Base-by-base conservation (phyloP, 2,329 filamentous ascomycete species). In the Colletotrichum incanum region DNA sequence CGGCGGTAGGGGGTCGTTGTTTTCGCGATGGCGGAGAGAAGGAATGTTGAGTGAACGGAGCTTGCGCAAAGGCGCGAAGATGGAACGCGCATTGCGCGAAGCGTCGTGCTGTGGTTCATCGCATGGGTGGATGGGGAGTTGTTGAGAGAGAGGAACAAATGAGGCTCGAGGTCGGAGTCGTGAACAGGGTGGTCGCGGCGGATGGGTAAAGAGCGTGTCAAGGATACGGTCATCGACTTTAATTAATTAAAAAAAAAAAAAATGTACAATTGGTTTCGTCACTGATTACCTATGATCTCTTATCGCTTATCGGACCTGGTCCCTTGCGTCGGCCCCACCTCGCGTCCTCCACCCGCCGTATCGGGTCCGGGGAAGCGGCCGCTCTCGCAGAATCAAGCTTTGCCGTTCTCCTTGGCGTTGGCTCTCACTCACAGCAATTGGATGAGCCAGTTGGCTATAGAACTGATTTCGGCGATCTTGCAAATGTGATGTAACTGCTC, bases 71-170 rank as follows among this genome's bases (percentile, higher is more conserved):
- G 45, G 41, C 67, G 47, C 26, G 52, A 20, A 14, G 72, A 62
- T 26, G 69, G 61, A 23, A 63, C 66, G 70, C 74, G 74, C 74
- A 74, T 62, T 23, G 66, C 73, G 70, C 74, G 70, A 64, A 75
- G 39, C 31, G 74, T 71, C 34, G 65, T 69, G 16, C 73, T 50
- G 52, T 67, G 62, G 28, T 65, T 75, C 74, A 75, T 75, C 50
- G 74, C 74, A 75, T 75, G 54, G 41, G 52, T 18, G 63, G 34
- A 55, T 56, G 31, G 49, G 28, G 26, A 49, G 39, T 31, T 52
- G 63, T 43, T 62, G 61, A 18, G n/a, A 18, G 43, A 12, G 45
- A 31, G 55, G 23, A 23, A 26, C 34, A 26, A 23, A 16, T 61
- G 43, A 41, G 43, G 41, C 18, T 55, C 41, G 23, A 28, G 55